These are phyloP conservation scores for Thymus mandschuricus DNA, from an alignment of 257 asterid genomes.

Conservation along the genomic window DNA sequence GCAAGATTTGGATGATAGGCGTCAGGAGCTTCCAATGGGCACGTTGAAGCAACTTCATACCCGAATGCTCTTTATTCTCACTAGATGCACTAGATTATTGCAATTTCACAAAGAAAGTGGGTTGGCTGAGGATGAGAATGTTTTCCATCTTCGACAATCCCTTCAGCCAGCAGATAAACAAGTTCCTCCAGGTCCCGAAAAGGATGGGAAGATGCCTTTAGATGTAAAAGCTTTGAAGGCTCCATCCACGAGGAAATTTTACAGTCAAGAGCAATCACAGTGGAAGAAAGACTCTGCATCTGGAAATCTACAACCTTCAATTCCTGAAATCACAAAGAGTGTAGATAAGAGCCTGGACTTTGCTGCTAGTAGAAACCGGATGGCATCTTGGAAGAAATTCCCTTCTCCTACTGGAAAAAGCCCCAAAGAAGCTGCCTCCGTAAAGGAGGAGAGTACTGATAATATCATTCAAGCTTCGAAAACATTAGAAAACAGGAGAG, in stretches of 20 bases:
- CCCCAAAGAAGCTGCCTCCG: slow-evolving; percentile 59
- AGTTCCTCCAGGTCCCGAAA: slow-evolving; percentile 46
- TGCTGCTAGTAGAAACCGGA: slow-evolving; percentile 62
- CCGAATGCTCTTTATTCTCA: slow-evolving; percentile 97
- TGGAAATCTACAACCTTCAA: slow-evolving; percentile 45
- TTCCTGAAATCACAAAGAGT: slow-evolving; percentile 50
- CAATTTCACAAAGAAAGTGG: slow-evolving; percentile 98
- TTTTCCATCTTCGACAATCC: slow-evolving; percentile 80
- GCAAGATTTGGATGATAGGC: slow-evolving; percentile 94
- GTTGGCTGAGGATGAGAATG: slow-evolving; percentile 83
- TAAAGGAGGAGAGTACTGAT: slow-evolving; percentile 61
- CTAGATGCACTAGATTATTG: slow-evolving; percentile 92
- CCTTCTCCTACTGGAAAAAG: slow-evolving; percentile 73
- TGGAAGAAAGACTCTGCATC: slow-evolving; percentile 64
- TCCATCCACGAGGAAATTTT: slow-evolving; percentile 65
- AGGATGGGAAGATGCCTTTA: slow-evolving; percentile 47
- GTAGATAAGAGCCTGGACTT: slow-evolving; percentile 55
- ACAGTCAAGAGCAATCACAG: slow-evolving; percentile 92
- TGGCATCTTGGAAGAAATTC: slow-evolving; percentile 93
- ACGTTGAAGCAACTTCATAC: slow-evolving; percentile 93
- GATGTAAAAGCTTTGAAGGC: slow-evolving; percentile 52
- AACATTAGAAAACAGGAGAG: slow-evolving; percentile 48
- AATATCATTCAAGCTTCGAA: slow-evolving; percentile 51
- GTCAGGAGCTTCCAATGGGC: slow-evolving; percentile 98
- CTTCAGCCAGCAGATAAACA: slow-evolving; percentile 74